Evolutionary conservation across 2,329 filamentous ascomycete species (phyloP).

Genomic region (Aspergillus sp.): DNA sequence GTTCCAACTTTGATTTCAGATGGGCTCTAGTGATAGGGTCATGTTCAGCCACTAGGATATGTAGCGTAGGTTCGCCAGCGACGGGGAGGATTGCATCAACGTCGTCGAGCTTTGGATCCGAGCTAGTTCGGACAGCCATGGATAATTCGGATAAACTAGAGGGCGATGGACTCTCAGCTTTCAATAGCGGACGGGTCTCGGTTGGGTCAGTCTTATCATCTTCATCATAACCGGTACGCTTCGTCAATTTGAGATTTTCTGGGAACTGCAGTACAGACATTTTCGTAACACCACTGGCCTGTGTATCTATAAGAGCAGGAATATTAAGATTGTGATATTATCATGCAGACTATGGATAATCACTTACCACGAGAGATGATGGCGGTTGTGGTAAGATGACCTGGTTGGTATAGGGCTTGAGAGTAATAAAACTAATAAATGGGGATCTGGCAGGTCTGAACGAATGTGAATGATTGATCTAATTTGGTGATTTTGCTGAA

Average conservation of each 20-base stretch:
- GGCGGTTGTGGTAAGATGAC: neutral
- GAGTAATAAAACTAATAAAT: neutral
- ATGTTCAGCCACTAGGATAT: constrained; percentile 78
- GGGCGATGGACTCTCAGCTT: neutral
- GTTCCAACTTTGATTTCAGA: constrained; percentile 75
- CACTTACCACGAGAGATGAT: neutral
- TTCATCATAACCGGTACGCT: neutral
- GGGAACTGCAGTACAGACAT: neutral
- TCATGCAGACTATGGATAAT: neutral
- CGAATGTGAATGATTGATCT: neutral
- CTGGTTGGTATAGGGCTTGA: neutral
- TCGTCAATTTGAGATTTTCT: neutral
- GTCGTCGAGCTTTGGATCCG: neutral
- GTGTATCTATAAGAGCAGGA: neutral
- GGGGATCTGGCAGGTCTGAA: neutral
- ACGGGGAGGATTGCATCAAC: neutral
- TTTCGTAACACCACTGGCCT: neutral
- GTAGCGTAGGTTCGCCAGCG: constrained; percentile 10
- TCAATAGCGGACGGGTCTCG: neutral
- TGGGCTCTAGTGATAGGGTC: constrained; percentile 85
- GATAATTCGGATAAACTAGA: neutral
- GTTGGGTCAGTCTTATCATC: neutral
- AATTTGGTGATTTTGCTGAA: neutral
- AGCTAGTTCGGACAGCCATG: neutral
- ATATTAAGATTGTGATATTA: neutral